Evolutionary conservation across 2,329 filamentous ascomycete genomes (phyloP).

Genomic region (Cladosporium sp.): DNA sequence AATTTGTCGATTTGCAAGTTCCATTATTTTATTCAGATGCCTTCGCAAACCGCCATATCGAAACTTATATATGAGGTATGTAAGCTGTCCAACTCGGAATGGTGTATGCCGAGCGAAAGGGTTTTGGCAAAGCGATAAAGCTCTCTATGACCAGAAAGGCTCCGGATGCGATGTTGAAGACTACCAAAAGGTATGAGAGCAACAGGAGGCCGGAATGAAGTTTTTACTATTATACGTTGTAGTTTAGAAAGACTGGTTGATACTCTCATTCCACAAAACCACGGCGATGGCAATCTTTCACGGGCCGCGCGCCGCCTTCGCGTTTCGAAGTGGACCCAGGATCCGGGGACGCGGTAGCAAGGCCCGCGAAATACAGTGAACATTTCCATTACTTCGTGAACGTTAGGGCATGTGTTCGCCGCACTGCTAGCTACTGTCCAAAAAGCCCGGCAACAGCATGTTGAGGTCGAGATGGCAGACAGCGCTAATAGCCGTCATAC

Average conservation of each 20-base stretch:
- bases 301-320: background rate
- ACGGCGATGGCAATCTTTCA: background rate
- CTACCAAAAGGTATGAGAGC: background rate
- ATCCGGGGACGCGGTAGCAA: background rate
- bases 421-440: background rate
- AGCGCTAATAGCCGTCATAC: background rate
- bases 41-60: background rate
- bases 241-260: too few relatives aligned
- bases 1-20: too few relatives aligned
- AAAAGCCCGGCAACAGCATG: background rate
- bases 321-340: background rate
- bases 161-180: background rate
- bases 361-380: background rate
- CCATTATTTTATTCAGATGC: too few relatives aligned
- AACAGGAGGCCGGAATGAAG: background rate
- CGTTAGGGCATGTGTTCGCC: background rate
- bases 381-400: background rate
- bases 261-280: too few relatives aligned
- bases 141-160: constrained; percentile 24
- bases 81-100: constrained; percentile 21
- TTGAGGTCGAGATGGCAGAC: background rate
- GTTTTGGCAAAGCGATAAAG: constrained; percentile 21
- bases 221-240: too few relatives aligned
- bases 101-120: constrained; percentile 14
- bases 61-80: constrained; percentile 20